phyloP scores from a whole-genome alignment of 306 rosid species.

The Lathyrus aphaca region DNA sequence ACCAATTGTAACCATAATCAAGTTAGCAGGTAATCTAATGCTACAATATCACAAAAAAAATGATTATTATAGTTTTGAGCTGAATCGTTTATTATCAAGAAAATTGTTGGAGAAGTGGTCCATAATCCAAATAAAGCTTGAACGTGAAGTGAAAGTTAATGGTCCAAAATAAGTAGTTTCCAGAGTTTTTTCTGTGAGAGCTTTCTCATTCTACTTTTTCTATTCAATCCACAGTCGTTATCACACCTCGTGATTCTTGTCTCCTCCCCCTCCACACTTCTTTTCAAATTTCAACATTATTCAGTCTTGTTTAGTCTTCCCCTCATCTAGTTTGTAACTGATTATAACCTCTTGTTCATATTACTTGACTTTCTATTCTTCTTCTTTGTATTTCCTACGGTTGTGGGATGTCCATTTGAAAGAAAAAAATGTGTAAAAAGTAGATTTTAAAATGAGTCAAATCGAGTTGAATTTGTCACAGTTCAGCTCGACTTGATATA shows the following conservation, averaged over 20 bases:
- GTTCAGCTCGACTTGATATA: no score
- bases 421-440: no score
- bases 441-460: no score
- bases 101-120: background rate
- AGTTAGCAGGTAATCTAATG: no score
- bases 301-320: background rate
- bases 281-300: background rate
- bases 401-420: background rate
- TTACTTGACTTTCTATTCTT: background rate
- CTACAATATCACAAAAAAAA: background rate
- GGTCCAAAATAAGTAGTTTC: background rate
- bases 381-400: background rate
- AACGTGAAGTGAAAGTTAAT: conserved; percentile 9
- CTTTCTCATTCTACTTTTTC: background rate
- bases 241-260: background rate
- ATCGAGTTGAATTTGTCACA: no score
- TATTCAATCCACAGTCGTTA: conserved; percentile 1
- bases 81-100: background rate
- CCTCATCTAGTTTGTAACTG: background rate
- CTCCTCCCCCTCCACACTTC: background rate
- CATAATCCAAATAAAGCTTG: background rate
- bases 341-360: background rate
- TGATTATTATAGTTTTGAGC: background rate
- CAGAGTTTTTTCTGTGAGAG: background rate
- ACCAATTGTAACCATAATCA: no score